phyloP scores from a whole-genome alignment of 179 eudicot genomes.

The Pouteria campechiana region DNA sequence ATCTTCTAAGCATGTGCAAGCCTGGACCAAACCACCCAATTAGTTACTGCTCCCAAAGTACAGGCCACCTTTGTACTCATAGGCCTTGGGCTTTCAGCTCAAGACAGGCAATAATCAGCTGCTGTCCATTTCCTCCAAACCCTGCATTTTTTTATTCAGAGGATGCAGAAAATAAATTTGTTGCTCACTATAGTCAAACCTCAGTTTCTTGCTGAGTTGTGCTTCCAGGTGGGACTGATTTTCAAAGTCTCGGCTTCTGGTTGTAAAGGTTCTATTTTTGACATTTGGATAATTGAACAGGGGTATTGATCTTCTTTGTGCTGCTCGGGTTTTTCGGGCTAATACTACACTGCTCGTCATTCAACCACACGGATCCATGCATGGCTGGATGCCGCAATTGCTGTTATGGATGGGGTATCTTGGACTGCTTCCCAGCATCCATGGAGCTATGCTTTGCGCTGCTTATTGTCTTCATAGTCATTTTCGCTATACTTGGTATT shows the following conservation, averaged over 20 bases:
- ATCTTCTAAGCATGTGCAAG: too few relatives aligned
- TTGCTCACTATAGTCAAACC: too few relatives aligned
- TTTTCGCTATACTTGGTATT: conserved; percentile 79
- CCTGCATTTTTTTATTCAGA: background rate
- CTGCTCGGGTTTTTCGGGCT: conserved; percentile 74
- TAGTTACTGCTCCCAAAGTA: too few relatives aligned
- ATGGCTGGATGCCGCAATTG: conserved; percentile 88
- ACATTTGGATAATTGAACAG: conserved; percentile 18
- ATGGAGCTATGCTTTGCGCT: conserved; percentile 78
- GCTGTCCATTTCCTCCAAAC: too few relatives aligned
- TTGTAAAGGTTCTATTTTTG: background rate
- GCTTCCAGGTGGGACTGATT: too few relatives aligned
- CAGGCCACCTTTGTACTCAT: too few relatives aligned
- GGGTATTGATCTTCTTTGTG: conserved; percentile 70
- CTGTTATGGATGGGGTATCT: conserved; percentile 83
- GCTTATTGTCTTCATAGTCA: conserved; percentile 56
- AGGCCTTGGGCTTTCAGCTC: too few relatives aligned
- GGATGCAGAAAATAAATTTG: background rate
- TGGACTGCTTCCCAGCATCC: conserved; percentile 84
- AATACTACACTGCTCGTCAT: conserved; percentile 62
- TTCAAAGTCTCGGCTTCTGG: too few relatives aligned
- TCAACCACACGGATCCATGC: conserved; percentile 49
- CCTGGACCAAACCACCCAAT: too few relatives aligned
- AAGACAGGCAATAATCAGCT: too few relatives aligned
- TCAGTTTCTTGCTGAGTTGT: too few relatives aligned